A percentile compares a stretch with the other conserved stretches of the same genome.
Conservation (phyloP, 192 early-diverging fungal genomes). For the Backusella tarrabulga region DNA sequence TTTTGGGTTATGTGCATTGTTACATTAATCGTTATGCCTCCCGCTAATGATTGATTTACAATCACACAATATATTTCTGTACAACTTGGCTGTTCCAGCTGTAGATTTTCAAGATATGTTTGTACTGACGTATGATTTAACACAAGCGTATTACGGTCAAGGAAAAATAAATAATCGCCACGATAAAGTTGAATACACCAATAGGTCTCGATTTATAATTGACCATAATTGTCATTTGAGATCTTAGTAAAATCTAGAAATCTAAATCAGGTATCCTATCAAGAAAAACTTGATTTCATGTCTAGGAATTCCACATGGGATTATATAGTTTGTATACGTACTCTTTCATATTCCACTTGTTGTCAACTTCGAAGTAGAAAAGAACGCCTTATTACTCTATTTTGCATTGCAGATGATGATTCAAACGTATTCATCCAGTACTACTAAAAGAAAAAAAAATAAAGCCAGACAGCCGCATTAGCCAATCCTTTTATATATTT, state of each 20-base stretch:
- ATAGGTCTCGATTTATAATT: neutral
- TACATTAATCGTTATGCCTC: neutral
- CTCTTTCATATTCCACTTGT: neutral
- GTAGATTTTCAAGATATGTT: neutral
- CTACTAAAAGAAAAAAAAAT: neutral
- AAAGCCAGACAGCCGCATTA: neutral
- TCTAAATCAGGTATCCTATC: neutral
- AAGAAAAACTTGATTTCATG: neutral
- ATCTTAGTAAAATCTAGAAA: neutral
- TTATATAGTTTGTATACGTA: neutral
- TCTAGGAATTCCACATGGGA: neutral
- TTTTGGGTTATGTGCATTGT: slow-evolving; percentile 3
- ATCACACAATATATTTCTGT: neutral
- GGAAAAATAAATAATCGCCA: neutral
- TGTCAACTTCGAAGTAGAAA: neutral
- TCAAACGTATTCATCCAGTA: neutral
- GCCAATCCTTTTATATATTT: neutral
- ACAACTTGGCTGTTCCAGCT: neutral
- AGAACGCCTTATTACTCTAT: neutral
- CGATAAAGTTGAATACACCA: neutral
- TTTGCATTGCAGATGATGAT: neutral
- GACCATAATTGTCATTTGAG: neutral
- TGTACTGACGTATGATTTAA: neutral
- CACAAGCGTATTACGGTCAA: neutral
- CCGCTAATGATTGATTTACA: neutral